Percentiles rank a stretch among this genome's conserved stretches.
Conservation (phyloP, 2,329 filamentous ascomycete genomes). For the Hypoxylon sp. region DNA sequence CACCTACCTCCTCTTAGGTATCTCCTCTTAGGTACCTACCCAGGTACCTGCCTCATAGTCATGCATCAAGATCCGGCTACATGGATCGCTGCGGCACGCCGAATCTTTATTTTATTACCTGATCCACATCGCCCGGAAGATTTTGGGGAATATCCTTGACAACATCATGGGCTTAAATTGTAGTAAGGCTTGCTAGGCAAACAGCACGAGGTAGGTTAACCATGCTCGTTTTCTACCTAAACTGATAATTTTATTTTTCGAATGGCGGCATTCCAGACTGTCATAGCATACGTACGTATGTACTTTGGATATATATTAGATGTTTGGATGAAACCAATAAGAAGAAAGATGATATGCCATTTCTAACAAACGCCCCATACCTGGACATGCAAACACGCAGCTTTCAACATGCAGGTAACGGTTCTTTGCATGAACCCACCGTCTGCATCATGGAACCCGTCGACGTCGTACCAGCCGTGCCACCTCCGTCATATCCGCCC, state of each 20-base stretch:
- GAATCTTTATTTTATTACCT: background rate
- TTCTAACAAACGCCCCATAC: background rate
- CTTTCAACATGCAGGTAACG: slow-evolving; percentile 4
- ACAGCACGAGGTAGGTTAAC: background rate
- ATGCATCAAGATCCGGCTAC: slow-evolving; percentile 12
- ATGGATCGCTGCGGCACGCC: slow-evolving; percentile 12
- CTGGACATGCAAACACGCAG: background rate
- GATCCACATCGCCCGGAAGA: slow-evolving; percentile 5
- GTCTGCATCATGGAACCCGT: background rate
- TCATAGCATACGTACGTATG: too few species aligned
- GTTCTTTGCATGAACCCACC: slow-evolving; percentile 10
- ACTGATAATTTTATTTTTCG: too few species aligned
- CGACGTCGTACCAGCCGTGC: background rate
- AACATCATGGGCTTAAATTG: background rate
- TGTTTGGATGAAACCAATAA: too few species aligned
- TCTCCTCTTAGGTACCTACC: too few species aligned
- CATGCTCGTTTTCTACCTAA: background rate
- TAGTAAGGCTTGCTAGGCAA: background rate
- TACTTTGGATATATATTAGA: too few species aligned
- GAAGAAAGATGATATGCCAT: background rate
- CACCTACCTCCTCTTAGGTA: too few species aligned
- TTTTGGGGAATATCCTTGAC: slow-evolving; percentile 2
- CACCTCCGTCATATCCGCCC: background rate
- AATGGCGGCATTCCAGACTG: background rate
- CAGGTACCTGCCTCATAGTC: too few species aligned